These are phyloP conservation scores for Quercus lobata DNA, from an alignment of 331 rosid species.

Conservation along the genomic window DNA sequence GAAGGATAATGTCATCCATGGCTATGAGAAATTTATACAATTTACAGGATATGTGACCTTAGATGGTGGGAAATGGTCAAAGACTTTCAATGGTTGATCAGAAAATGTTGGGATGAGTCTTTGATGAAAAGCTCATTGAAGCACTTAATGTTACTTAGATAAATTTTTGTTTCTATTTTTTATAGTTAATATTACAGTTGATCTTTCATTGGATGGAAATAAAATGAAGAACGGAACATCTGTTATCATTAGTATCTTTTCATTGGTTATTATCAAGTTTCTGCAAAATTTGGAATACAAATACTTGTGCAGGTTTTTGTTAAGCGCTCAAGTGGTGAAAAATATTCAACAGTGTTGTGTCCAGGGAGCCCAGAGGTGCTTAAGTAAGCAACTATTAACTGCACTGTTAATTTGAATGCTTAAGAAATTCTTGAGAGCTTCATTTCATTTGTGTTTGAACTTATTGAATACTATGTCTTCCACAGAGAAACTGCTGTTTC, in stretches of 20 bases:
- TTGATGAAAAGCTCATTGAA: background rate
- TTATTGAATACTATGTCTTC: slow-evolving; percentile 16
- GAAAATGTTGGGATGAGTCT: background rate
- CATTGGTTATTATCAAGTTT: background rate
- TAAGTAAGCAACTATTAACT: slow-evolving; percentile 41
- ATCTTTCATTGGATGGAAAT: background rate
- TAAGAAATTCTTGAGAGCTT: slow-evolving; percentile 9
- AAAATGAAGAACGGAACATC: background rate
- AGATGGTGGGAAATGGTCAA: background rate
- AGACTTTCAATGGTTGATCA: background rate
- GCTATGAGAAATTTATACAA: background rate
- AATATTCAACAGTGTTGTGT: slow-evolving; percentile 66
- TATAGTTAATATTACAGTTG: background rate
- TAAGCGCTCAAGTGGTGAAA: slow-evolving; percentile 69
- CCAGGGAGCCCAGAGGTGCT: slow-evolving; percentile 49
- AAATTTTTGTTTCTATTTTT: background rate
- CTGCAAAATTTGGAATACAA: background rate
- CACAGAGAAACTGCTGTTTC: slow-evolving; percentile 62
- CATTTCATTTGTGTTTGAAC: slow-evolving; percentile 6
- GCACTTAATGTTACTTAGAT: background rate
- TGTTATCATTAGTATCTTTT: background rate
- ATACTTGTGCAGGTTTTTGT: slow-evolving; percentile 62
- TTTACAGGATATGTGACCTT: background rate
- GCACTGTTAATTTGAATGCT: background rate
- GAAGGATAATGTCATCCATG: background rate